Conservation (phyloP, 1,284 basidiomycete species). For the Moesziomyces sp. region DNA sequence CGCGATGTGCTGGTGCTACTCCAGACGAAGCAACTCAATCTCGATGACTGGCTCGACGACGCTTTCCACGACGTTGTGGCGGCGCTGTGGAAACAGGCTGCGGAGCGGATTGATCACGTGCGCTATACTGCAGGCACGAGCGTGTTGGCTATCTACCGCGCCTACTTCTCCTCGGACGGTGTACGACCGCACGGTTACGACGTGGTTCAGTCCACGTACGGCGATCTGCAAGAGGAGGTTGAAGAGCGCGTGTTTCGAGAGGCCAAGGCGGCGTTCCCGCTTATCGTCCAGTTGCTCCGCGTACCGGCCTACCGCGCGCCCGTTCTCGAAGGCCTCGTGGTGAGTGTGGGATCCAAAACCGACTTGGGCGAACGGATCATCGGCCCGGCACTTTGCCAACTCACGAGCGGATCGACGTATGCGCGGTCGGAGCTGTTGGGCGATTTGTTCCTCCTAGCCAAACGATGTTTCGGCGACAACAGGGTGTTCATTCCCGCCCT, state of each 20-base stretch:
- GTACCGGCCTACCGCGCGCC: constrained; percentile 18
- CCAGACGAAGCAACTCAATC: not conserved
- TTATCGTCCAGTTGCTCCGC: constrained; percentile 17
- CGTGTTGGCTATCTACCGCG: constrained; percentile 28
- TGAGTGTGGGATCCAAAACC: constrained; percentile 45
- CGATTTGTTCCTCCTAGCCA: constrained; percentile 29
- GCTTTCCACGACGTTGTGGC: constrained; percentile 63
- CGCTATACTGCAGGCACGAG: constrained; percentile 78
- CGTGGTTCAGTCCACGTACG: constrained; percentile 18
- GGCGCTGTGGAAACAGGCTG: constrained; percentile 84
- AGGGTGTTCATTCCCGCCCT: constrained; percentile 49
- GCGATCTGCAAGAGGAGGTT: constrained; percentile 1
- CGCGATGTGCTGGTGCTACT: constrained; percentile 73
- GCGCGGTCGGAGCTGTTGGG: constrained; percentile 4
- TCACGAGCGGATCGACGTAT: constrained; percentile 3
- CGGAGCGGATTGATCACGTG: constrained; percentile 90
- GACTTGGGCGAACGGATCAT: constrained; percentile 44
- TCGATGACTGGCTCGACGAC: not conserved
- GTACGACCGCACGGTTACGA: constrained; percentile 12
- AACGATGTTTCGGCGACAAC: constrained; percentile 45
- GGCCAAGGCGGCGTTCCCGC: constrained; percentile 21
- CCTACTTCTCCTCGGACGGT: not conserved
- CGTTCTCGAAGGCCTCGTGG: constrained; percentile 37
- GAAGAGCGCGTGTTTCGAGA: constrained; percentile 22
- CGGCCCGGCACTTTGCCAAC: constrained; percentile 12